Evolutionary conservation across 768 basidiomycete genomes (phyloP).

Genomic region (Coprinopsis strossmayeri): DNA sequence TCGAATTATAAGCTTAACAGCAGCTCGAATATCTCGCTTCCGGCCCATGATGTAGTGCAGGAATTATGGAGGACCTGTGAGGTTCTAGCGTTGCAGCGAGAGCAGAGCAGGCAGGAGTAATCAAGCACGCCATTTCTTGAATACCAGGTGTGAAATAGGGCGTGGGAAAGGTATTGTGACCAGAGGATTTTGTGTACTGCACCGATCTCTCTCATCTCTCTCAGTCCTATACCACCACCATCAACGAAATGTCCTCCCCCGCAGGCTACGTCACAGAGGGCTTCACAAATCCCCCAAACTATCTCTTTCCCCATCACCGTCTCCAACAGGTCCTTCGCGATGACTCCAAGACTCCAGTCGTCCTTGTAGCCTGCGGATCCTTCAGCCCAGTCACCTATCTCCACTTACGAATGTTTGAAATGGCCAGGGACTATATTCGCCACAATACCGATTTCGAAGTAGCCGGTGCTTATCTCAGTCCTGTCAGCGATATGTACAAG

Average conservation of each 20-base stretch:
- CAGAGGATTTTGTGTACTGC: neutral
- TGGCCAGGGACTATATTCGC: slow-evolving; percentile 95
- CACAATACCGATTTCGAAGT: slow-evolving; percentile 93
- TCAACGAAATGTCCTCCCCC: slow-evolving; percentile 20
- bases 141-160: neutral
- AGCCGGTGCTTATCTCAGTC: slow-evolving; percentile 92
- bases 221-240: slow-evolving; percentile 4
- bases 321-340: slow-evolving; percentile 52
- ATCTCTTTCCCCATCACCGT: slow-evolving; percentile 63
- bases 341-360: slow-evolving; percentile 72
- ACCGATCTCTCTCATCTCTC: neutral
- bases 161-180: neutral
- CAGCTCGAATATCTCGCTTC: no score
- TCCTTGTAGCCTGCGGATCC: slow-evolving; percentile 94
- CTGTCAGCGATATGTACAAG: slow-evolving; percentile 94
- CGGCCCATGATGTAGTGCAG: no score
- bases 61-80: no score
- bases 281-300: slow-evolving; percentile 62
- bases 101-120: no score
- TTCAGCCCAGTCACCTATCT: slow-evolving; percentile 98
- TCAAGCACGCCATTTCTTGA: neutral
- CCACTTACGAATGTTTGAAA: slow-evolving; percentile 98
- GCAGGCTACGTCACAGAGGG: slow-evolving; percentile 27
- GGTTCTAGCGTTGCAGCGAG: no score
- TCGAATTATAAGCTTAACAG: no score